These are phyloP conservation scores for Microcyclosporella mali DNA, from an alignment of 2,329 filamentous ascomycete genomes.

Conservation along the genomic window DNA sequence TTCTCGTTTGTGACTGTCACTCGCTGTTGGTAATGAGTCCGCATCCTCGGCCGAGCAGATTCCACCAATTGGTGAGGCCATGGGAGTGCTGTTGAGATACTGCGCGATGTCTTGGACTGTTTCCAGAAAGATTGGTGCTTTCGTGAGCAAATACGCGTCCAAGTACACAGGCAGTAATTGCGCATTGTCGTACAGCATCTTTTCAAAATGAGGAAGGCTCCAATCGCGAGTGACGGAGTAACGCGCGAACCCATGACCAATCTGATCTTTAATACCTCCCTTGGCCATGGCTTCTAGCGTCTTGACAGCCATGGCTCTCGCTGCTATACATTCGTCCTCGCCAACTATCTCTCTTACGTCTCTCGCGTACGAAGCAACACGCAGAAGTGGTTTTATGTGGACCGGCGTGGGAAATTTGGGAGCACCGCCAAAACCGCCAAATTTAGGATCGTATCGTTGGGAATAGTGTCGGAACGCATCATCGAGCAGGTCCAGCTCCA, in stretches of 20 bases:
- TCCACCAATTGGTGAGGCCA: slow-evolving; percentile 63
- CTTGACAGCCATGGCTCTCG: slow-evolving; percentile 70
- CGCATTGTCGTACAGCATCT: slow-evolving; percentile 90
- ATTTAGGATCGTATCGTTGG: slow-evolving; percentile 68
- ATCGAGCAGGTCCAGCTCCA: slow-evolving; percentile 87
- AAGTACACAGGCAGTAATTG: slow-evolving; percentile 78
- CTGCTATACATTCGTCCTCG: slow-evolving; percentile 64
- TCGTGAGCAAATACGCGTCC: slow-evolving; percentile 70
- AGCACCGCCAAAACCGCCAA: slow-evolving; percentile 68
- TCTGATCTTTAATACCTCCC: slow-evolving; percentile 66
- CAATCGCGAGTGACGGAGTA: slow-evolving; percentile 90
- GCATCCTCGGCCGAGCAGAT: slow-evolving; percentile 88
- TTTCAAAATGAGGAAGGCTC: slow-evolving; percentile 94
- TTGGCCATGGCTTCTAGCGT: slow-evolving; percentile 74
- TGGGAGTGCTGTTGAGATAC: slow-evolving; percentile 70
- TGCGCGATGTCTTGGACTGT: slow-evolving; percentile 75
- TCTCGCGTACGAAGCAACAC: slow-evolving; percentile 63
- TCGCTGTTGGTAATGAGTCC: slow-evolving; percentile 69
- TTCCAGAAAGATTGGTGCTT: slow-evolving; percentile 66
- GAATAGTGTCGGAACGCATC: slow-evolving; percentile 79
- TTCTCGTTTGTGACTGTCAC: slow-evolving; percentile 75
- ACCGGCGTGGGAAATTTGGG: slow-evolving; percentile 89
- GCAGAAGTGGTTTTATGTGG: slow-evolving; percentile 75
- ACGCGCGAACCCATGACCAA: slow-evolving; percentile 71
- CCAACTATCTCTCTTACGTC: slow-evolving; percentile 85